Conservation (phyloP, 179 eudicot species). For the Corrigiola litoralis region DNA sequence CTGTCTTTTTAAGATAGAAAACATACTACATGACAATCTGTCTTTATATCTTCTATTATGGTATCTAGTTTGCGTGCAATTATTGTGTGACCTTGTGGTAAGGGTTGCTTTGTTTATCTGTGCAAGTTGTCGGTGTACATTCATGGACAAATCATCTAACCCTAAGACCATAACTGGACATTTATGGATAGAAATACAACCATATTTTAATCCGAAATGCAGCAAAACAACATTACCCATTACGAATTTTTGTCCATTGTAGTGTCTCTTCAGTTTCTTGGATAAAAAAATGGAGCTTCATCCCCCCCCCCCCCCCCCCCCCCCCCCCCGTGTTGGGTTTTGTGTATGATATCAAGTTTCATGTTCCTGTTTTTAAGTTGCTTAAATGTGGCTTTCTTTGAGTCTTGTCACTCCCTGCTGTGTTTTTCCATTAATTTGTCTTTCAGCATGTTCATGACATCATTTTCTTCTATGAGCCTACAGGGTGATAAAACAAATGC, state of each 20-base stretch:
- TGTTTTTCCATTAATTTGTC: neutral
- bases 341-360: neutral
- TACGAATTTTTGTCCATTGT: neutral
- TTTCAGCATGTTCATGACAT: neutral
- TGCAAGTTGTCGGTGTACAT: no score
- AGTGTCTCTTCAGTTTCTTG: neutral
- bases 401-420: neutral
- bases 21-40: neutral
- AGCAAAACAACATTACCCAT: neutral
- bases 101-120: no score
- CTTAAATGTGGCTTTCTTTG: neutral
- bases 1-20: neutral
- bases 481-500: slow-evolving; percentile 41
- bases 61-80: neutral
- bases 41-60: neutral
- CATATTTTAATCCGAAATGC: no score
- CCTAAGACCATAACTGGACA: neutral
- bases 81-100: no score
- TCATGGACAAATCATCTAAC: neutral
- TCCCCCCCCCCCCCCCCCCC: no score
- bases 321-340: neutral
- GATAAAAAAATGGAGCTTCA: neutral
- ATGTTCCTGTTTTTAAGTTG: neutral
- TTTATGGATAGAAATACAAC: no score
- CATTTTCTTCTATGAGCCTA: neutral